Percentiles rank a stretch among this genome's conserved stretches.
Conservation (phyloP, 192 early-diverging fungal genomes). For the Oehlia diaphana region DNA sequence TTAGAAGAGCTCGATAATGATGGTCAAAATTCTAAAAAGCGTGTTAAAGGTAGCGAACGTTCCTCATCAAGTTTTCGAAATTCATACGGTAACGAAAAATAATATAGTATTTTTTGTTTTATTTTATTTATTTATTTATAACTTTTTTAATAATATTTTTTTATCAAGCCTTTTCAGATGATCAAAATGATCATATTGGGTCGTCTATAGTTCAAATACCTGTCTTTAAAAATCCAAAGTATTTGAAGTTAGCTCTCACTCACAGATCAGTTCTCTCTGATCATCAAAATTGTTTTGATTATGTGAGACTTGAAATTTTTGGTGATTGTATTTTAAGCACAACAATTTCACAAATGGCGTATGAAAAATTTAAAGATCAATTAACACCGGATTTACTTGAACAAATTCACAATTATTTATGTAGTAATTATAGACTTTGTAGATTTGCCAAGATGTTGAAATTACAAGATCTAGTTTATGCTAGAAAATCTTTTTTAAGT, state of each 20-base stretch:
- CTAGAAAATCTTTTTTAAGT: not conserved
- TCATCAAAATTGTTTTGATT: not conserved
- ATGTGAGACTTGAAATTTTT: not conserved
- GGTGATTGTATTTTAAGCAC: not conserved
- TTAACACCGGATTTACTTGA: too few relatives aligned
- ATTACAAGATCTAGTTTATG: not conserved
- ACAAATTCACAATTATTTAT: too few relatives aligned
- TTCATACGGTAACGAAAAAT: not conserved
- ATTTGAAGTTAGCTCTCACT: not conserved
- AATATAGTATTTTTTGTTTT: too few relatives aligned
- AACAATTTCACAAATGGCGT: not conserved
- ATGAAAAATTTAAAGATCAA: not conserved
- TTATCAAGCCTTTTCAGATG: too few relatives aligned
- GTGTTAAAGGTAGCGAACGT: not conserved
- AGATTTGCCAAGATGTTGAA: not conserved
- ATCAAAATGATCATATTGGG: too few relatives aligned
- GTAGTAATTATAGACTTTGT: not conserved
- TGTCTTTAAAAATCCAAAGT: not conserved
- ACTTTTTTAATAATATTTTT: too few relatives aligned
- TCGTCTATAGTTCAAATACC: not conserved
- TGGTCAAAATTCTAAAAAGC: not conserved
- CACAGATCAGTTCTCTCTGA: not conserved
- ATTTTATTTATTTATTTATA: too few relatives aligned
- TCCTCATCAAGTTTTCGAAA: not conserved
- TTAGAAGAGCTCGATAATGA: not conserved